Percentiles rank a stretch among this genome's conserved stretches.
These are phyloP conservation scores for Chrysoporthe cubensis DNA, from an alignment of 2,329 filamentous ascomycete species.

Conservation along the genomic window DNA sequence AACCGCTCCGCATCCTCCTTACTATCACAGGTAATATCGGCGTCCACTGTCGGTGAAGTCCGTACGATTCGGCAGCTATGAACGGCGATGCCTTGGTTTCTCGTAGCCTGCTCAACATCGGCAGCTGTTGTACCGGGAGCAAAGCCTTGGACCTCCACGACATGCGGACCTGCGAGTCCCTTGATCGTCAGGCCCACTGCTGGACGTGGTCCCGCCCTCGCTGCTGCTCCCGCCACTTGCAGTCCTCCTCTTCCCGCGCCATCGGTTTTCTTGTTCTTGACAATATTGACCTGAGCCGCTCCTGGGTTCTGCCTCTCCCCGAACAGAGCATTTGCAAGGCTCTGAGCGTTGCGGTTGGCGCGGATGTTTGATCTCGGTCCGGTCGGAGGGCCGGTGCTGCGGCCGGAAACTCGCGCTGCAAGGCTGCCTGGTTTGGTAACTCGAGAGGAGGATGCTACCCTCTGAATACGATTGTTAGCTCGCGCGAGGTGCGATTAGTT, in stretches of 20 bases:
- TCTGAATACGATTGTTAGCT: constrained; percentile 19
- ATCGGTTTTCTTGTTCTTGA: constrained; percentile 31
- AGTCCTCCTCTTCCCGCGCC: constrained; percentile 30
- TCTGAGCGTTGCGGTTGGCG: constrained; percentile 46
- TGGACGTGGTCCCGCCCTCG: constrained; percentile 33
- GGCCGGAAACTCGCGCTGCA: constrained; percentile 50
- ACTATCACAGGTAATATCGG: constrained; percentile 75
- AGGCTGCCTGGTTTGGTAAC: constrained; percentile 44
- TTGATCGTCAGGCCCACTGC: constrained; percentile 67
- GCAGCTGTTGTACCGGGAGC: constrained; percentile 79
- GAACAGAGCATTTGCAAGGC: constrained; percentile 41
- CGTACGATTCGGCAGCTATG: constrained; percentile 70
- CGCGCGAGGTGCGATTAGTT: constrained; percentile 31
- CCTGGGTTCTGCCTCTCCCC: constrained; percentile 43
- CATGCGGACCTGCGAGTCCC: constrained; percentile 73
- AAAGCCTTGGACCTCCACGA: constrained; percentile 80
- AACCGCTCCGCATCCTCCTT: constrained; percentile 75
- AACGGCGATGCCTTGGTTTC: constrained; percentile 72
- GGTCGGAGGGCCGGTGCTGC: constrained; percentile 40
- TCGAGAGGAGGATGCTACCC: constrained; percentile 36
- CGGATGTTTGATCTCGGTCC: constrained; percentile 38
- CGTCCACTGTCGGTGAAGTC: constrained; percentile 71
- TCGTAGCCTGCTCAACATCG: constrained; percentile 82
- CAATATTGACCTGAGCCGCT: constrained; percentile 41
- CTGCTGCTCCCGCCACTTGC: constrained; percentile 12